Percentiles rank a stretch among this genome's conserved stretches.
Evolutionary conservation across 805 yeast species (phyloP).

Genomic region (Priceomyces medius): DNA sequence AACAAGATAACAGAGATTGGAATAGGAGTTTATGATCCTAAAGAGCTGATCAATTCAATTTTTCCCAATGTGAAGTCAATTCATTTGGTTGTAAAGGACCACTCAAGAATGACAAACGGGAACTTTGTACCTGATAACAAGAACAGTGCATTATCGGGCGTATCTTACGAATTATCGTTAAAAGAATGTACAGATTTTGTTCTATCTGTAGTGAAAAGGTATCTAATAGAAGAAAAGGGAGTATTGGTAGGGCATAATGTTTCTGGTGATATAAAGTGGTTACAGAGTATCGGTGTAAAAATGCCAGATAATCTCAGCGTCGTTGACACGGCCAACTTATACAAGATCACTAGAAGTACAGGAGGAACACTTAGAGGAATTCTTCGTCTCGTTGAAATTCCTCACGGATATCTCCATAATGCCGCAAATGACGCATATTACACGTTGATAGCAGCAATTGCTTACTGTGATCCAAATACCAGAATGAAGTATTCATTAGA

Average conservation of each 20-base stretch:
- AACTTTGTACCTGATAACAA: conserved; percentile 56
- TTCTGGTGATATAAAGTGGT: conserved; percentile 54
- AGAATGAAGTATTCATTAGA: conserved; percentile 23
- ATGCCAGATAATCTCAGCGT: conserved; percentile 34
- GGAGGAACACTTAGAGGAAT: conserved; percentile 48
- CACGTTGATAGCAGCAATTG: conserved; percentile 52
- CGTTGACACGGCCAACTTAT: conserved; percentile 52
- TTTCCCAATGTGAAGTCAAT: conserved; percentile 41
- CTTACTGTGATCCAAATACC: conserved; percentile 48
- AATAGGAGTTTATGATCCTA: conserved; percentile 55
- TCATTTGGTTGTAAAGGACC: conserved; percentile 48
- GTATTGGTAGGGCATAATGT: conserved; percentile 61
- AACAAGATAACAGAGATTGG: conserved; percentile 58
- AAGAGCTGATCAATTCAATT: conserved; percentile 35
- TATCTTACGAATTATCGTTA: conserved; percentile 41
- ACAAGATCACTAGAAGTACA: conserved; percentile 36
- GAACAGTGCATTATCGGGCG: conserved; percentile 50
- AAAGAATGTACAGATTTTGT: conserved; percentile 38
- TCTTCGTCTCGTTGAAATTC: conserved; percentile 47
- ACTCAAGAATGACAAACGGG: conserved; percentile 41
- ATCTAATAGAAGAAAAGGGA: conserved; percentile 31
- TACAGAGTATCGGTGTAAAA: conserved; percentile 44
- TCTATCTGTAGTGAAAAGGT: conserved; percentile 43
- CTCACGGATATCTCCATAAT: conserved; percentile 62
- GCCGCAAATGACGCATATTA: conserved; percentile 72